phyloP scores from a whole-genome alignment of 1,284 basidiomycete species.

The Tilletia setariae region DNA sequence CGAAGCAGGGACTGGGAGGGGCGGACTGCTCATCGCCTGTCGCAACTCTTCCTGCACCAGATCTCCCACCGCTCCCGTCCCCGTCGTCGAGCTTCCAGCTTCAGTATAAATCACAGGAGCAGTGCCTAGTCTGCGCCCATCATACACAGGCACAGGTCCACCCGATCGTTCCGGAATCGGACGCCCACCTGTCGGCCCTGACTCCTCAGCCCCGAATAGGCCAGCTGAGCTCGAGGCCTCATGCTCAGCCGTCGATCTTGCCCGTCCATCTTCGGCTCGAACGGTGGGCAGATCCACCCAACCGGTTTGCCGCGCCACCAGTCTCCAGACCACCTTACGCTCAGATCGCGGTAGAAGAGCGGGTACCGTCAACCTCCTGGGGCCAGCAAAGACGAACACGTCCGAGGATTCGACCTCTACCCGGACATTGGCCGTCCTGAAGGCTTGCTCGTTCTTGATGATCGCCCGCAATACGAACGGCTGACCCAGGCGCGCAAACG shows the following conservation, averaged over 20 bases:
- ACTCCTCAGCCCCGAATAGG: background rate
- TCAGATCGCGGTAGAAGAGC: conserved; percentile 7
- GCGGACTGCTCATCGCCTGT: conserved; percentile 5
- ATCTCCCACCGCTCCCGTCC: background rate
- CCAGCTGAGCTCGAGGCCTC: background rate
- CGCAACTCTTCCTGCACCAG: conserved; percentile 7
- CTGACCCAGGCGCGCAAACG: background rate
- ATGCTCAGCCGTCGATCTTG: background rate
- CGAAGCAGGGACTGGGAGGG: background rate
- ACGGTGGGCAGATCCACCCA: background rate
- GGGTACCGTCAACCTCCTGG: background rate
- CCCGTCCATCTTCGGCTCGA: conserved; percentile 1
- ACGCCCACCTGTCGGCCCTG: background rate
- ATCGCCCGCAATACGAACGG: background rate
- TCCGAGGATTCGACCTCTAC: conserved; percentile 15
- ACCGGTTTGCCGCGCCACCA: conserved; percentile 1
- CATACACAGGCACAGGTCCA: background rate
- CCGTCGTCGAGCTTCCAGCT: background rate
- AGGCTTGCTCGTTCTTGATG: conserved; percentile 10
- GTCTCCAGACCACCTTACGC: conserved; percentile 12
- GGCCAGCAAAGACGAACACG: conserved; percentile 9
- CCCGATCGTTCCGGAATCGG: background rate
- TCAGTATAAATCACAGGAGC: background rate
- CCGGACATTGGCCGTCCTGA: conserved; percentile 8
- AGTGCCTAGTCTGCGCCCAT: background rate